A percentile compares a stretch with the other conserved stretches of the same genome.
Conservation (phyloP, 148 eudicot species). For the Vaccinium myrtillus region DNA sequence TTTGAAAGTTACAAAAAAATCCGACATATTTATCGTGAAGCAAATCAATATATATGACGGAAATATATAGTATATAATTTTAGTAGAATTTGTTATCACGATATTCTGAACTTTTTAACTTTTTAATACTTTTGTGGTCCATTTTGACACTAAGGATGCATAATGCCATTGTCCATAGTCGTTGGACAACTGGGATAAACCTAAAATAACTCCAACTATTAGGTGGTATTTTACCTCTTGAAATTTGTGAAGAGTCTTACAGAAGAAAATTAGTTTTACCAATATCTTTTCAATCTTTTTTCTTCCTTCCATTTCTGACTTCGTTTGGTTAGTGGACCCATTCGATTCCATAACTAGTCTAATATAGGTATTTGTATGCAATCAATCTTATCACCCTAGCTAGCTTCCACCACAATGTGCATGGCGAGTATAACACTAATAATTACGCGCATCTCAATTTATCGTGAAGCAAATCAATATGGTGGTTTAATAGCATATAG, state of each 20-base stretch:
- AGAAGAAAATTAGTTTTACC: background rate
- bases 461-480: background rate
- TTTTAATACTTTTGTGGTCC: background rate
- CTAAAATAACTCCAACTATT: background rate
- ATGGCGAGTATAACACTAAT: background rate
- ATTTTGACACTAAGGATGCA: background rate
- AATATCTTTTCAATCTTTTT: background rate
- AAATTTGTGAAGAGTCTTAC: background rate
- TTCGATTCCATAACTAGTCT: background rate
- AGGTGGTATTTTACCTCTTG: background rate
- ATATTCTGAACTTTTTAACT: background rate
- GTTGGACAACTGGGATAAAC: background rate
- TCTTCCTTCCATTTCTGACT: constrained; percentile 1
- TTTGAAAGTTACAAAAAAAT: background rate
- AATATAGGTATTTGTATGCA: background rate
- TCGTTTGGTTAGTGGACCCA: background rate
- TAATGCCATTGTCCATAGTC: background rate
- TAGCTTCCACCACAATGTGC: background rate
- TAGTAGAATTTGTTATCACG: background rate
- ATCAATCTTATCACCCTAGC: too few relatives aligned
- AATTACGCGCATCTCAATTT: background rate
- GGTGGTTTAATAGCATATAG: too few relatives aligned
- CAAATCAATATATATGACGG: background rate
- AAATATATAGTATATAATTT: background rate
- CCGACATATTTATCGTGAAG: background rate